Percentiles rank a stretch among this genome's conserved stretches.
phyloP scores from a whole-genome alignment of 495 filamentous ascomycete species.

The Penicillium arizonense region DNA sequence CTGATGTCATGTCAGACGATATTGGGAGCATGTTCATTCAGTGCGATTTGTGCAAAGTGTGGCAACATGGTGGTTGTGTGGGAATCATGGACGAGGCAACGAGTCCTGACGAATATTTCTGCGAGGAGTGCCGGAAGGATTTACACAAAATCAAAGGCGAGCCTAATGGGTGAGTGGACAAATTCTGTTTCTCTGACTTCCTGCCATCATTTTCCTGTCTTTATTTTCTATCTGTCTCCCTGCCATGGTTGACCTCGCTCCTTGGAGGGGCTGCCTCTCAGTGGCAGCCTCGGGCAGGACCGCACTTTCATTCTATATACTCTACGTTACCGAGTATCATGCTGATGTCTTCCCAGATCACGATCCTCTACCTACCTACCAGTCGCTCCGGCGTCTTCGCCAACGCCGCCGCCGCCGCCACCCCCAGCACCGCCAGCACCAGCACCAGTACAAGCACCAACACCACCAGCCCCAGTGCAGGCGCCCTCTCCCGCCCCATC shows the following conservation, averaged over 20 bases:
- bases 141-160: conserved; percentile 79
- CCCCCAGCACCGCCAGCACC: not conserved
- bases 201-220: not conserved
- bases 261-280: conserved; percentile 3
- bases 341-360: conserved; percentile 48
- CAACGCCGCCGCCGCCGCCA: not conserved
- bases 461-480: not conserved
- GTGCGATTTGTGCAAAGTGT: conserved; percentile 96
- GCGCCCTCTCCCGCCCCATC: conserved; percentile 39
- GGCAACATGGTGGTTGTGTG: conserved; percentile 98
- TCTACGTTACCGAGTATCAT: conserved; percentile 1
- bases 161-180: conserved; percentile 76
- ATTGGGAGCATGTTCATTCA: conserved; percentile 94
- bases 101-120: conserved; percentile 96
- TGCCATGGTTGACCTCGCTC: conserved; percentile 3
- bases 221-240: conserved; percentile 15
- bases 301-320: not conserved
- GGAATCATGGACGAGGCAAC: conserved; percentile 91
- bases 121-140: conserved; percentile 89
- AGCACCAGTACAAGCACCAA: not conserved
- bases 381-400: conserved; percentile 40
- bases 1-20: conserved; percentile 69
- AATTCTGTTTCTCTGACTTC: conserved; percentile 2
- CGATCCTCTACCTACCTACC: conserved; percentile 70
- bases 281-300: not conserved